A percentile compares a stretch with the other conserved stretches of the same genome.
These are phyloP conservation scores for Phlebiopsis flavidoalba DNA, from an alignment of 768 basidiomycete species.

Conservation along the genomic window DNA sequence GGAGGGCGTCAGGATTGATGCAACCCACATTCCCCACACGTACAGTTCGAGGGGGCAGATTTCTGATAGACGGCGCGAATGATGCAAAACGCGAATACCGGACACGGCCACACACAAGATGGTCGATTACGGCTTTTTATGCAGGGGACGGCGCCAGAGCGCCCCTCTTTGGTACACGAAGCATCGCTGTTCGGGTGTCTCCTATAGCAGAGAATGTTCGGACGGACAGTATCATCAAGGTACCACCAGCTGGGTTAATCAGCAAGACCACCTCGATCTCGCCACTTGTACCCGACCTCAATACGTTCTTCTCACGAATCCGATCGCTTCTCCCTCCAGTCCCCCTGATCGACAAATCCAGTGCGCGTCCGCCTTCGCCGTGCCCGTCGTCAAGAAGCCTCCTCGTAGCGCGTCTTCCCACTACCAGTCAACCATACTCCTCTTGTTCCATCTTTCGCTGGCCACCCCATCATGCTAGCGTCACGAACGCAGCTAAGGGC, in stretches of 20 bases:
- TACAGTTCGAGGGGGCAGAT: conserved; percentile 59
- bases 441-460: no score
- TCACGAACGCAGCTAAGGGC: no score
- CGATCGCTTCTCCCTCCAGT: not conserved
- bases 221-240: conserved; percentile 59
- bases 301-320: conserved; percentile 25
- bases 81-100: not conserved
- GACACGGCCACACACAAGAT: not conserved
- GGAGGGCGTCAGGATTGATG: conserved; percentile 53
- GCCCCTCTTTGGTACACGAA: conserved; percentile 47
- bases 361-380: conserved; percentile 20
- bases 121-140: conserved; percentile 55
- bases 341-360: not conserved
- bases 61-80: conserved; percentile 36
- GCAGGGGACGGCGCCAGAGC: conserved; percentile 62
- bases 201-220: conserved; percentile 44
- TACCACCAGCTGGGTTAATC: conserved; percentile 53
- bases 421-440: no score
- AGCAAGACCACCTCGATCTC: conserved; percentile 66
- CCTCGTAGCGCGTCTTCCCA: no score
- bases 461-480: no score
- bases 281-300: conserved; percentile 78
- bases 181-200: conserved; percentile 37
- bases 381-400: conserved; percentile 25
- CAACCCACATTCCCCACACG: conserved; percentile 69